Conservation (phyloP, 1,284 basidiomycete species). For the Coniophora puteana region DNA sequence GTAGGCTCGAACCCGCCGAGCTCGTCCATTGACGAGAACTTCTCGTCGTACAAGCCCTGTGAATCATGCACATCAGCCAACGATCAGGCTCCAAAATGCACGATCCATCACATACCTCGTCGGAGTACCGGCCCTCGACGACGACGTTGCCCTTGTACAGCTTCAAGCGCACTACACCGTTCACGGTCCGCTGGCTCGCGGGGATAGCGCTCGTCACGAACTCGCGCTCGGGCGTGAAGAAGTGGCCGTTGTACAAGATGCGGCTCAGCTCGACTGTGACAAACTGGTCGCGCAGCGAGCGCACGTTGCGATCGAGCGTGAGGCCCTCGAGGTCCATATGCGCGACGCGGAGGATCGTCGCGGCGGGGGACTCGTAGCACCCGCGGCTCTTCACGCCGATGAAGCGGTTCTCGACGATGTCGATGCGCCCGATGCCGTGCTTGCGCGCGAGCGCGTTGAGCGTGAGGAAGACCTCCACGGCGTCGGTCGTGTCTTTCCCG, state of each 20-base stretch:
- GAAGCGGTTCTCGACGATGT: conserved; percentile 99
- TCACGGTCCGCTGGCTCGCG: conserved; percentile 94
- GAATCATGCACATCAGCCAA: background rate
- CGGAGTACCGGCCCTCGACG: conserved; percentile 88
- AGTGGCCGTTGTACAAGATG: conserved; percentile 96
- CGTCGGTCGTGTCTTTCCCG: conserved; percentile 73
- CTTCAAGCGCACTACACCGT: conserved; percentile 87
- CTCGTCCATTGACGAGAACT: conserved; percentile 99
- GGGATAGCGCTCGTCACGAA: conserved; percentile 89
- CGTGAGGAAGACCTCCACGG: conserved; percentile 93
- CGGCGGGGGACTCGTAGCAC: conserved; percentile 97
- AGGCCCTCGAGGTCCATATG: conserved; percentile 98
- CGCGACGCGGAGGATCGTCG: conserved; percentile 92
- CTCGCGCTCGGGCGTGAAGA: conserved; percentile 98
- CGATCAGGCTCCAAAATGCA: background rate
- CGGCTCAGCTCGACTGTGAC: conserved; percentile 87
- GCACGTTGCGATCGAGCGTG: conserved; percentile 96
- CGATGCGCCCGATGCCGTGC: conserved; percentile 95
- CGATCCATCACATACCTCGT: conserved; percentile 55
- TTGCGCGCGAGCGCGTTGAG: conserved; percentile 92
- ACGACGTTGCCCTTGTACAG: conserved; percentile 97
- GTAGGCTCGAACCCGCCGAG: conserved; percentile 96
- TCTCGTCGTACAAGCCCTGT: conserved; percentile 92
- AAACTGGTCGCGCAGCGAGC: conserved; percentile 92
- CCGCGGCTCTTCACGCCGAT: conserved; percentile 99